Conservation (phyloP, 768 basidiomycete genomes). For the Suillus lakei region DNA sequence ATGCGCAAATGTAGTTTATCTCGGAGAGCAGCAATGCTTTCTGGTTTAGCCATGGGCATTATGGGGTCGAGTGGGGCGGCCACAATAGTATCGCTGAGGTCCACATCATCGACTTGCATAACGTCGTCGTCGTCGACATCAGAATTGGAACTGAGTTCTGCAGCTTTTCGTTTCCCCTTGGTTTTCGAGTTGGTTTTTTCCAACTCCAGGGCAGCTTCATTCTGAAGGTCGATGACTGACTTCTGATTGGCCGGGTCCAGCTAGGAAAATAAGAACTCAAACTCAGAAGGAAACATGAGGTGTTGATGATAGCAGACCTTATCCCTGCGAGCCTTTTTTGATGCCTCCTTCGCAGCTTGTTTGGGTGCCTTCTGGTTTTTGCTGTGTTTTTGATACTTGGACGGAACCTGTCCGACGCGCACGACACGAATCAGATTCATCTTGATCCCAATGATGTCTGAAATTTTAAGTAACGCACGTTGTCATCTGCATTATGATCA, state of each 20-base stretch:
- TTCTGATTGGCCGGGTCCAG: slow-evolving; percentile 93
- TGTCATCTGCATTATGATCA: slow-evolving; percentile 11
- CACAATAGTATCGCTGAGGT: slow-evolving; percentile 28
- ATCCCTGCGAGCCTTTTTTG: slow-evolving; percentile 85
- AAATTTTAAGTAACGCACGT: slow-evolving; percentile 18
- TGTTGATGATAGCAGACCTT: slow-evolving; percentile 56
- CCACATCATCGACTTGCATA: slow-evolving; percentile 39
- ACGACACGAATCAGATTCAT: not conserved
- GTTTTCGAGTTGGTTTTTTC: slow-evolving; percentile 26
- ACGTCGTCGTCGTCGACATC: slow-evolving; percentile 29
- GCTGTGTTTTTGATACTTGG: slow-evolving; percentile 84
- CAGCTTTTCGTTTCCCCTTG: slow-evolving; percentile 57
- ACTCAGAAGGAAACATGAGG: not conserved
- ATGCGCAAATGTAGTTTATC: slow-evolving; percentile 80
- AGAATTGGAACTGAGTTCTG: slow-evolving; percentile 32
- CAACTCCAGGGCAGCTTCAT: slow-evolving; percentile 46
- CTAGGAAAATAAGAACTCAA: slow-evolving; percentile 43
- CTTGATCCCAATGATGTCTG: not conserved
- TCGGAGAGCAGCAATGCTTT: slow-evolving; percentile 66
- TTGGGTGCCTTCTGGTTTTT: slow-evolving; percentile 85
- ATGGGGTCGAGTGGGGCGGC: slow-evolving; percentile 19
- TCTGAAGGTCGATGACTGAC: slow-evolving; percentile 73
- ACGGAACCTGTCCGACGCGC: not conserved
- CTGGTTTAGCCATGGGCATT: slow-evolving; percentile 67
- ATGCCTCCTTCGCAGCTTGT: slow-evolving; percentile 86